Evolutionary conservation across 768 basidiomycete species (phyloP).

Genomic region (Agrocybe pediades): DNA sequence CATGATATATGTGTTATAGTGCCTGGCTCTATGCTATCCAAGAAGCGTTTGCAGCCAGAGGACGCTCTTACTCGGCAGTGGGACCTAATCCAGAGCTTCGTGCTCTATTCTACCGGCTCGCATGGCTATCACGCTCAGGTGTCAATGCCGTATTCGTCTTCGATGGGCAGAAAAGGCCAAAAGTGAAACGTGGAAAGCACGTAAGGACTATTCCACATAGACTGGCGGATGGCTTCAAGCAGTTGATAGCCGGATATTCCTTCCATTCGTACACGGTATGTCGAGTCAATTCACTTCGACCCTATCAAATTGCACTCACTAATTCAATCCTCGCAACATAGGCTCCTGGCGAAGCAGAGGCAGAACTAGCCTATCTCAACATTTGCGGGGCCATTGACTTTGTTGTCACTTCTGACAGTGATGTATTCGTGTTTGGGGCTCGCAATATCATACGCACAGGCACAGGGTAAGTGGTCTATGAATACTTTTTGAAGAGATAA

Average conservation of each 20-base stretch:
- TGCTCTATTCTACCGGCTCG: conserved; percentile 44
- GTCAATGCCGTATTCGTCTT: conserved; percentile 50
- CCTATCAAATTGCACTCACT: not conserved
- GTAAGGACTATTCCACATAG: conserved; percentile 29
- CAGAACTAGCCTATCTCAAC: conserved; percentile 3
- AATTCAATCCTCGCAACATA: not conserved
- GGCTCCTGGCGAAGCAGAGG: conserved; percentile 14
- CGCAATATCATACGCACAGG: not conserved
- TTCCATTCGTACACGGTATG: not conserved
- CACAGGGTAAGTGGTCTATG: not conserved
- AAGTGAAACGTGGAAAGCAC: conserved; percentile 38
- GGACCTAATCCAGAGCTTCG: conserved; percentile 47
- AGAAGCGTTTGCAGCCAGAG: too few relatives aligned
- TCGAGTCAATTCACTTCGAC: not conserved
- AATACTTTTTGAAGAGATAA: not conserved
- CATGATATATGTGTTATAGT: too few relatives aligned
- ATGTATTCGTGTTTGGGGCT: conserved; percentile 10
- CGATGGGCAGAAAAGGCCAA: conserved; percentile 46
- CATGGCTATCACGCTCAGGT: conserved; percentile 34
- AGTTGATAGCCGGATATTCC: not conserved
- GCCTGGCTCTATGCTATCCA: too few relatives aligned
- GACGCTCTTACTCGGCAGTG: too few relatives aligned
- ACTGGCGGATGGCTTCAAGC: conserved; percentile 11
- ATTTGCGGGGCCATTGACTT: not conserved
- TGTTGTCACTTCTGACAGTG: conserved; percentile 9